Percentiles rank a stretch among this genome's conserved stretches.
phyloP scores from a whole-genome alignment of 1,284 basidiomycete genomes.

The Apiotrichum gamsii region DNA sequence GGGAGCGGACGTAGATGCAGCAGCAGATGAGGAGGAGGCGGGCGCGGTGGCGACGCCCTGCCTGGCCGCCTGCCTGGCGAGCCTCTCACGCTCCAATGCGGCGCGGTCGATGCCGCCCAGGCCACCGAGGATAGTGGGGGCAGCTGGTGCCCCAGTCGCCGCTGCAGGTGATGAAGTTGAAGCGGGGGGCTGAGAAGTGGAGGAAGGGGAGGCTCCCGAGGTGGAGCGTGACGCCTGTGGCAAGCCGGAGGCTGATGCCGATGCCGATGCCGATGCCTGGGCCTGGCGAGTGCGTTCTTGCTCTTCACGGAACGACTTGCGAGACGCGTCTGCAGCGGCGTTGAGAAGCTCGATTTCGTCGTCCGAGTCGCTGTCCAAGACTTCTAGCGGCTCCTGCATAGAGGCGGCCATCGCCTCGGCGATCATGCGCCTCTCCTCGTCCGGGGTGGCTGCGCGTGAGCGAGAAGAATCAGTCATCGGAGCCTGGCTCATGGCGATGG shows the following conservation, averaged over 20 bases:
- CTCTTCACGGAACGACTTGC: slow-evolving; percentile 13
- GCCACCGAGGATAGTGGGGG: too few relatives aligned
- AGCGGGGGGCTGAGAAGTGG: too few relatives aligned
- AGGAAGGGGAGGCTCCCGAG: too few relatives aligned
- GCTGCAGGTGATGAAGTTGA: too few relatives aligned
- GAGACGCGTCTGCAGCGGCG: slow-evolving; percentile 15
- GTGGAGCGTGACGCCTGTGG: too few relatives aligned
- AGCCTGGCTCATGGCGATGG: slow-evolving; percentile 19
- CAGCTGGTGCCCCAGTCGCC: too few relatives aligned
- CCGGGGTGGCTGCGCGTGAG: slow-evolving; percentile 32
- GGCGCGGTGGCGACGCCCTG: not conserved
- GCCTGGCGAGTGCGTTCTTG: slow-evolving; percentile 4
- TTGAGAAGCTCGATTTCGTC: slow-evolving; percentile 18
- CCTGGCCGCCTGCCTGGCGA: slow-evolving; percentile 33
- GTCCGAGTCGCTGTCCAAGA: slow-evolving; percentile 10
- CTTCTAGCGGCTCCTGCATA: slow-evolving; percentile 6
- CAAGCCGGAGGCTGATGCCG: too few relatives aligned
- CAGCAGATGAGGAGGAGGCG: not conserved
- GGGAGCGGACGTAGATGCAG: not conserved
- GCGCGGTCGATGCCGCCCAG: slow-evolving; percentile 31
- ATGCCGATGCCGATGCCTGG: slow-evolving; percentile 1
- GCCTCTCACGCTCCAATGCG: slow-evolving; percentile 38
- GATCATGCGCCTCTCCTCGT: slow-evolving; percentile 35
- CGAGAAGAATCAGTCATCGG: slow-evolving; percentile 16
- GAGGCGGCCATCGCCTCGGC: slow-evolving; percentile 39